phyloP scores from a whole-genome alignment of 2,329 filamentous ascomycete genomes.

The Penicillium sp. region DNA sequence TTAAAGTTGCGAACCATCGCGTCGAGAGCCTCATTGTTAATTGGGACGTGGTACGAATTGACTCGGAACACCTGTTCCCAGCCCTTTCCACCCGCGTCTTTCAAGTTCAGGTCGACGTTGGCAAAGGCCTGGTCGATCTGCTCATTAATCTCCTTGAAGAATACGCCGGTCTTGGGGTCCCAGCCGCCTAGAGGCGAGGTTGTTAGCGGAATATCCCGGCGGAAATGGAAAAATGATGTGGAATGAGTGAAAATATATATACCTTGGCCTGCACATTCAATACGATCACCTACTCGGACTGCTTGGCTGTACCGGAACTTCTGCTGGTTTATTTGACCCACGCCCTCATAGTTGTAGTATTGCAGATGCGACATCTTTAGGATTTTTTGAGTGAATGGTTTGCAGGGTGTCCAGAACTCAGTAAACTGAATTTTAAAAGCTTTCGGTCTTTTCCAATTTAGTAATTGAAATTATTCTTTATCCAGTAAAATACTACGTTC shows the following conservation, averaged over 20 bases:
- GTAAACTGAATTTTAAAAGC: neutral
- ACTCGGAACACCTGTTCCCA: slow-evolving; percentile 55
- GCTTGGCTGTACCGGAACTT: slow-evolving; percentile 52
- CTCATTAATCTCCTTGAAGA: slow-evolving; percentile 44
- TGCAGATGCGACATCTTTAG: slow-evolving; percentile 42
- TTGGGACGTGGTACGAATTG: slow-evolving; percentile 51
- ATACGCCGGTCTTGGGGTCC: slow-evolving; percentile 28
- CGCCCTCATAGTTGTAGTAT: slow-evolving; percentile 46
- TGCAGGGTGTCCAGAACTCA: neutral
- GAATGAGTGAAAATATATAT: neutral
- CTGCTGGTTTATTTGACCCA: slow-evolving; percentile 41
- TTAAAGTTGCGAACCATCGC: slow-evolving; percentile 54
- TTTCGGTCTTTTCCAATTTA: too few species aligned
- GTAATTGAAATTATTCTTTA: too few species aligned
- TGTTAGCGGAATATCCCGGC: neutral
- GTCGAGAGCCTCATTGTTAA: slow-evolving; percentile 44
- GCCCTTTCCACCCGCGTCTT: slow-evolving; percentile 57
- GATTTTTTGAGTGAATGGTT: neutral
- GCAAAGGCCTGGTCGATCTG: slow-evolving; percentile 60
- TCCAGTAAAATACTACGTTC: too few species aligned
- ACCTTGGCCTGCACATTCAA: slow-evolving; percentile 46
- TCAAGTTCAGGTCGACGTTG: slow-evolving; percentile 60
- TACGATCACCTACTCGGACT: slow-evolving; percentile 53
- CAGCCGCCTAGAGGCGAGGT: slow-evolving; percentile 37
- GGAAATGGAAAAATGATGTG: neutral